These are phyloP conservation scores for Dictyostelium purpureum DNA, from an alignment of 78 protist species.

Conservation along the genomic window DNA sequence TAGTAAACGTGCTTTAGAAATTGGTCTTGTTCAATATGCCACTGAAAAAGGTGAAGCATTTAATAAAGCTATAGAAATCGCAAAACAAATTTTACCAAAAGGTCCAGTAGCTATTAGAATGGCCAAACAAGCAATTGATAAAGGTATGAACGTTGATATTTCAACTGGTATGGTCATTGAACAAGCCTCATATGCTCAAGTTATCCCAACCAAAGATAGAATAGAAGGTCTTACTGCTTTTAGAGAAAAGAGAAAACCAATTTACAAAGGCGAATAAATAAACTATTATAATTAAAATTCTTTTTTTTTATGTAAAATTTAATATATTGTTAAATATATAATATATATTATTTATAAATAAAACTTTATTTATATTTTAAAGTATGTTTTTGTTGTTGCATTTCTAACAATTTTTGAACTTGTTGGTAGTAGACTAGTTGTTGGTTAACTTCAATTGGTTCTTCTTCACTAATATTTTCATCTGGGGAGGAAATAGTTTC, in stretches of 20 bases:
- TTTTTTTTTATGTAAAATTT: background rate
- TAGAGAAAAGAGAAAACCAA: constrained; percentile 88
- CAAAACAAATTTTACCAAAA: constrained; percentile 74
- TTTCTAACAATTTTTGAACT: background rate
- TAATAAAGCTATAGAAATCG: constrained; percentile 72
- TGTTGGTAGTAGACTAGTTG: constrained; percentile 20
- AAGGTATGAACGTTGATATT: constrained; percentile 83
- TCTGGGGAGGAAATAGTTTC: background rate
- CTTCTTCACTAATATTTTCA: background rate
- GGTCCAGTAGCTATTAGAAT: constrained; percentile 90
- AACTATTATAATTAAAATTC: background rate
- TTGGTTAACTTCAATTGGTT: background rate
- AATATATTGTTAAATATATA: background rate
- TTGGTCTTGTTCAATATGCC: constrained; percentile 70
- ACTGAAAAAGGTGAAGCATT: constrained; percentile 68
- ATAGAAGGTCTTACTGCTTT: constrained; percentile 90
- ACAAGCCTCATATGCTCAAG: constrained; percentile 89
- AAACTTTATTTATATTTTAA: background rate
- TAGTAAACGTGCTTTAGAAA: constrained; percentile 31
- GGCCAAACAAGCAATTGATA: constrained; percentile 91
- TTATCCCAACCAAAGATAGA: constrained; percentile 92
- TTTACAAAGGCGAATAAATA: constrained; percentile 88
- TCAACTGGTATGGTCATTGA: constrained; percentile 90
- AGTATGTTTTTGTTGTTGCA: constrained; percentile 13
- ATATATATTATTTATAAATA: background rate